These are phyloP conservation scores for Talaromyces atroroseus DNA, from an alignment of 2,329 filamentous ascomycete species.

Conservation along the genomic window DNA sequence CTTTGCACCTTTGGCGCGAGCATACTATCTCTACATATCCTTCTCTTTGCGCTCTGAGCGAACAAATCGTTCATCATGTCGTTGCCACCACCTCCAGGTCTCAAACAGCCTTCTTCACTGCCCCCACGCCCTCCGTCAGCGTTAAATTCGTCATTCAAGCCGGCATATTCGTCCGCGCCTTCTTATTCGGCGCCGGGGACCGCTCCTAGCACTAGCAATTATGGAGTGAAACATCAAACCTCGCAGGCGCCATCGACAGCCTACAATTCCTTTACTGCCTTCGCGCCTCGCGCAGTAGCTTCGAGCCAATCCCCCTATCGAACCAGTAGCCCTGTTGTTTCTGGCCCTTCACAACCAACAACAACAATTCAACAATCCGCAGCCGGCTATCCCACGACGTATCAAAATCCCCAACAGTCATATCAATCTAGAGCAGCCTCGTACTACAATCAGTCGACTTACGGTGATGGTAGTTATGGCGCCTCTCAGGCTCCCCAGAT, in stretches of 20 bases:
- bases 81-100: slow-evolving; percentile 80
- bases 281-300: slow-evolving; percentile 57
- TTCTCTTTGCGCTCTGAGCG: slow-evolving; percentile 28
- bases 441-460: slow-evolving; percentile 45
- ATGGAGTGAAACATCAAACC: slow-evolving; percentile 25
- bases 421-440: slow-evolving; percentile 32
- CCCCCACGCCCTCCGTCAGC: slow-evolving; percentile 71
- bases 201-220: slow-evolving; percentile 20
- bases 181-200: slow-evolving; percentile 25
- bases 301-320: slow-evolving; percentile 34
- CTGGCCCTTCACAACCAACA: slow-evolving; percentile 30
- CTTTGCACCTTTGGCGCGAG: slow-evolving; percentile 12
- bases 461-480: slow-evolving; percentile 43
- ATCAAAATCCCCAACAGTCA: slow-evolving; percentile 35
- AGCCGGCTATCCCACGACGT: slow-evolving; percentile 33
- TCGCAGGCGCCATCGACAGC: slow-evolving; percentile 17
- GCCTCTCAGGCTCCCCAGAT: slow-evolving; percentile 62
- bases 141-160: slow-evolving; percentile 41
- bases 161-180: slow-evolving; percentile 47
- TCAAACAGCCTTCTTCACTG: slow-evolving; percentile 57
- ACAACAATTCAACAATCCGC: slow-evolving; percentile 23
- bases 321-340: slow-evolving; percentile 32
- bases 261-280: slow-evolving; percentile 48
- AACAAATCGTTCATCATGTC: slow-evolving; percentile 61
- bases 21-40: slow-evolving; percentile 18